Evolutionary conservation across 2,329 filamentous ascomycete species (phyloP).

Genomic region (Domatiomyces catenatus): DNA sequence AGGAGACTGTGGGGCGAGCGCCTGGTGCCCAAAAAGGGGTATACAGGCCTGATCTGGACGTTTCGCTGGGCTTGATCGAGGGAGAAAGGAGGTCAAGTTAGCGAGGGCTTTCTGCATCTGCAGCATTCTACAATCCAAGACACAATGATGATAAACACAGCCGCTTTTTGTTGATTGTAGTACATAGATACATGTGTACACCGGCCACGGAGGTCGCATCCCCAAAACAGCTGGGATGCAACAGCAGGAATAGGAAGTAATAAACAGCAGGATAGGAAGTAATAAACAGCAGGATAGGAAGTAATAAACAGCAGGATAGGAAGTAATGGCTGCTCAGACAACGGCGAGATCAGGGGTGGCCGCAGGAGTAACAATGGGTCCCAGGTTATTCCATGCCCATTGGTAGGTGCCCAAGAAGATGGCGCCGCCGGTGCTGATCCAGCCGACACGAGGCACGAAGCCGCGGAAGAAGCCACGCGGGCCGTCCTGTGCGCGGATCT

Average conservation of each 20-base stretch:
- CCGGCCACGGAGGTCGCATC: too few species aligned
- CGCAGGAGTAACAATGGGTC: constrained; percentile 14
- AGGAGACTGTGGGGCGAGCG: constrained; percentile 6
- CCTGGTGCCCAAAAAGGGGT: constrained; percentile 7
- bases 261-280: background rate
- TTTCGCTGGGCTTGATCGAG: constrained; percentile 11
- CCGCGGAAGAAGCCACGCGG: constrained; percentile 32
- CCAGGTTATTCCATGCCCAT: constrained; percentile 63
- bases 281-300: too few species aligned
- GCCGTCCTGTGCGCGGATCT: constrained; percentile 42
- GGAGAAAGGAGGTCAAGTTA: background rate
- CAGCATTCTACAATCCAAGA: too few species aligned
- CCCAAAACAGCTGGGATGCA: too few species aligned
- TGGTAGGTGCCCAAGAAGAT: constrained; percentile 93
- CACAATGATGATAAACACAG: too few species aligned
- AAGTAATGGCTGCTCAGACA: background rate
- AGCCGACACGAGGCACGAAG: constrained; percentile 67
- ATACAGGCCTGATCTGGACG: constrained; percentile 11
- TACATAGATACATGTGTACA: too few species aligned
- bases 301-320: too few species aligned
- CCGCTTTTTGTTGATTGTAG: too few species aligned
- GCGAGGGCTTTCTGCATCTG: too few species aligned
- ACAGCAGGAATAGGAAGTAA: too few species aligned
- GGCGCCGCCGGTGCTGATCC: constrained; percentile 88
- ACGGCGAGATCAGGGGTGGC: background rate